Evolutionary conservation across 225 moss, liverwort and hornwort genomes (phyloP), one percentile per base, ranked within the genome.

Genomic region (Physcomitrium patens): DNA sequence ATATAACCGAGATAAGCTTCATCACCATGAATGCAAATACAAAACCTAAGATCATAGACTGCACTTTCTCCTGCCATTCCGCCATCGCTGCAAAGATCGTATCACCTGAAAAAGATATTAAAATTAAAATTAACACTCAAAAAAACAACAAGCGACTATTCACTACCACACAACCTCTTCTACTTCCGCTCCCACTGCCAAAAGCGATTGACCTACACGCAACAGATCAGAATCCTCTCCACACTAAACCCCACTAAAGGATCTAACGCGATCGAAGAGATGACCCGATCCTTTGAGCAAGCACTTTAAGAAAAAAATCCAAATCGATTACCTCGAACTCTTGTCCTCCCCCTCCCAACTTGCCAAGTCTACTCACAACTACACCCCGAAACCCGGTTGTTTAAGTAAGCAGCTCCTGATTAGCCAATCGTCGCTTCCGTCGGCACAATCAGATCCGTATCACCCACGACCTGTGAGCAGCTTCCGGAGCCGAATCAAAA

Each of bases 11-110:
- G 81, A 93, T 85, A 9, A 95, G 84, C 91, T 93, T 95, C 74
- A 88, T 75, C 62, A 93, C 93, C 95, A 95, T 95, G 61, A 86
- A 93, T 9, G 93, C 91, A 56, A 95, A 95, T 19, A 95, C 82
- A 45, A 91, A 76, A 43, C 93, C 93, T 67, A 95, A 88, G 52
- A 95, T 82, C 84, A 88, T 76, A 44, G 88, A 86, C 93, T 95
- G 93, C 83, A 87, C 78, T 82, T 80, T 70, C 73, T 95, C 95
- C 88, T 95, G 93, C 95, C 95, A 95, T 70, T 95, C 91, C 78
- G 93, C 95, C 95, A 95, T 95, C 13, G 73, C 83, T 77, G 70
- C 75, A 56, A 76, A n/a, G 46, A 79, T 54, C 57, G 19, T 22
- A 16, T 70, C 31, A 19, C 70, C 46, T 17, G 26, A 12, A 16